Evolutionary conservation across 2,329 filamentous ascomycete species (phyloP), one percentile per base, ranked within the genome.

Genomic region (Epichloe baconii): DNA sequence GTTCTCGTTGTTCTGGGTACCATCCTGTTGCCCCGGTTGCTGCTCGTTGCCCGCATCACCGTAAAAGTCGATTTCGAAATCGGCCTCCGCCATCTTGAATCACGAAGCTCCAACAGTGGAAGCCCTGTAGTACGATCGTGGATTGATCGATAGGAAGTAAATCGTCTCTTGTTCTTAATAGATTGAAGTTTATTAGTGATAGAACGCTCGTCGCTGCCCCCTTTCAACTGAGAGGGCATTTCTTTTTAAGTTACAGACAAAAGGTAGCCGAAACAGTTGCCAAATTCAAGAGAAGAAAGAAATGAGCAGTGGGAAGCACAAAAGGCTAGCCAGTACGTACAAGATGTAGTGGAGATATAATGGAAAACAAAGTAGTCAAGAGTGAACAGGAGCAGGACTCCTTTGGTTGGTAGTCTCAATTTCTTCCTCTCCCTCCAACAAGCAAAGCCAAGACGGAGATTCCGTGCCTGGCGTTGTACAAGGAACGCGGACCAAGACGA

Each of bases 11-110:
- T 68, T 63, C 43, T 72, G 68, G 43, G 67, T 62, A 52, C 69
- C 65, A 42, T 66, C 59, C 34, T 59, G 55, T 41, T 58, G 55
- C 42, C 56, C 55, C 7, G 55, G 54, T 15, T 71, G 66, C 53
- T 73, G 68, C 23, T 77, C 72, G 52, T 70, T 68, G 54, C 68
- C 70, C 53, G 72, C 71, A 59, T 84, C 82, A 59, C 80, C 82
- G 62, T 85, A 86, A 61, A 85, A 82, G 58, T 86, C 82, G 68
- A 86, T 84, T 59, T 85, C 82, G 65, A 83, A 85, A 60, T 84
- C 80, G 61, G 84, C 80, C 60, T 85, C 82, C 58, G 81, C 79
- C 82, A 85, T 85, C 48, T 61, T 68, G 61, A 48, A 40, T 48
- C 42, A 44, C 48, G n/a, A 36, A 26, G 17, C 7, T 36, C 23